Evolutionary conservation across 2,329 filamentous ascomycete genomes (phyloP), one percentile per base, ranked within the genome.

Genomic region (Cercospora janseana): DNA sequence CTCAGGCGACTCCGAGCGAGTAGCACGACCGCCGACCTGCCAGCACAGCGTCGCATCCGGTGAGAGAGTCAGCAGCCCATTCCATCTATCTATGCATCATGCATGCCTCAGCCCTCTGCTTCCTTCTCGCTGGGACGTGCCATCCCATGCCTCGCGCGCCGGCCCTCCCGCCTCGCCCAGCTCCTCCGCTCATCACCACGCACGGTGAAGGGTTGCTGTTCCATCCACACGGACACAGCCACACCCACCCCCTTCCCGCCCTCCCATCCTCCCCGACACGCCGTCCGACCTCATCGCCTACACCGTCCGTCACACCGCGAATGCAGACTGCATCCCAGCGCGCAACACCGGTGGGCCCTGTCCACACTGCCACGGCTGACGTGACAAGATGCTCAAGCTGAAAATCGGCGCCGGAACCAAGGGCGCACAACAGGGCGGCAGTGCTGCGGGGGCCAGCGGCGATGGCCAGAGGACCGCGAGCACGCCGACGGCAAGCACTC

Each of bases 331-430:
- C 35, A 40, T 40, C 26, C 35, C 35, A 24, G 21, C 35, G 35
- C 35, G 15, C 21, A n/a, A n/a, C n/a, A 40, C 21, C 35, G 35
- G 35, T 40, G 20, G 21, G 26, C 35, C 35, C 18, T 18, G 10
- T 40, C 13, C 23, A 40, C 34, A 47, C 34, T 40, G 44, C 34
- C 44, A 40, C 44, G 16, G 23, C 29, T 37, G 31, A 20, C 8
- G 7, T 7, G 21, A 31, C 13, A 38, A 24, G 35, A 58, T 60
- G 57, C 48, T 60, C 37, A 60, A 60, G 49, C 55, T 60, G 40
- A 60, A 60, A 46, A 49, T 60, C 31, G 49, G 48, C 21, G 45
- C 32, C 38, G 51, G 43, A 28, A 52, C 46, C 28, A 53, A 42
- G 50, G 38, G 28, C 15, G 27, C 26, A 21, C 37, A 34, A 38